Evolutionary conservation across 2,329 filamentous ascomycete genomes (phyloP).

Genomic region (Aspergillus proliferans): DNA sequence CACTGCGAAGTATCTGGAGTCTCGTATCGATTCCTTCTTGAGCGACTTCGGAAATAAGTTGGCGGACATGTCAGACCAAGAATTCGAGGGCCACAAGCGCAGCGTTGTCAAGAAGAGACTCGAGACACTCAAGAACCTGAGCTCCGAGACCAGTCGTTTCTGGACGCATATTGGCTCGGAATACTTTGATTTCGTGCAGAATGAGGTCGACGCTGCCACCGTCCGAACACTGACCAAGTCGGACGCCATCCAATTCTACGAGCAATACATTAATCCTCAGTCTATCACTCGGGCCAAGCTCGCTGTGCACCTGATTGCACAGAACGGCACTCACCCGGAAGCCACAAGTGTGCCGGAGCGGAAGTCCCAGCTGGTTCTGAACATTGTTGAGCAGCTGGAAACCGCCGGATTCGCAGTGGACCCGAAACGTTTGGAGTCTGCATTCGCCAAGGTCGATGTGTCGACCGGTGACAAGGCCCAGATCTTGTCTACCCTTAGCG

Average conservation of each 20-base stretch:
- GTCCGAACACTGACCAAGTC: slow-evolving; percentile 70
- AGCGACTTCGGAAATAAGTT: slow-evolving; percentile 59
- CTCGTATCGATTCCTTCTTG: slow-evolving; percentile 81
- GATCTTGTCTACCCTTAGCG: slow-evolving; percentile 47
- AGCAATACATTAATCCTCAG: slow-evolving; percentile 65
- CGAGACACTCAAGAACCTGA: slow-evolving; percentile 88
- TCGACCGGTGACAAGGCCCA: slow-evolving; percentile 42
- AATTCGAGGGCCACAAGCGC: slow-evolving; percentile 86
- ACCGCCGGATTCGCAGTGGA: slow-evolving; percentile 43
- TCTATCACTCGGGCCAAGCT: slow-evolving; percentile 74
- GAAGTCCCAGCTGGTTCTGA: slow-evolving; percentile 38
- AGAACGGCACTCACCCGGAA: slow-evolving; percentile 47
- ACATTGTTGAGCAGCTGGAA: slow-evolving; percentile 43
- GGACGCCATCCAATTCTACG: slow-evolving; percentile 75
- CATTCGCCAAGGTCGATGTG: slow-evolving; percentile 43
- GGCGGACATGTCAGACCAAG: slow-evolving; percentile 68
- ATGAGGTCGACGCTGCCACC: slow-evolving; percentile 69
- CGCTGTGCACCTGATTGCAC: slow-evolving; percentile 75
- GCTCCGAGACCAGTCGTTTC: slow-evolving; percentile 73
- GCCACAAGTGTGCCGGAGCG: slow-evolving; percentile 34
- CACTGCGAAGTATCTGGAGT: slow-evolving; percentile 74
- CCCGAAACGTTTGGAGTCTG: slow-evolving; percentile 34
- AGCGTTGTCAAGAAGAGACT: slow-evolving; percentile 80
- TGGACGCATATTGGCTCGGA: slow-evolving; percentile 82
- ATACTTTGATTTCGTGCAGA: slow-evolving; percentile 81